phyloP scores from a whole-genome alignment of 345 rosid species.

The Bruguiera gymnorhiza region DNA sequence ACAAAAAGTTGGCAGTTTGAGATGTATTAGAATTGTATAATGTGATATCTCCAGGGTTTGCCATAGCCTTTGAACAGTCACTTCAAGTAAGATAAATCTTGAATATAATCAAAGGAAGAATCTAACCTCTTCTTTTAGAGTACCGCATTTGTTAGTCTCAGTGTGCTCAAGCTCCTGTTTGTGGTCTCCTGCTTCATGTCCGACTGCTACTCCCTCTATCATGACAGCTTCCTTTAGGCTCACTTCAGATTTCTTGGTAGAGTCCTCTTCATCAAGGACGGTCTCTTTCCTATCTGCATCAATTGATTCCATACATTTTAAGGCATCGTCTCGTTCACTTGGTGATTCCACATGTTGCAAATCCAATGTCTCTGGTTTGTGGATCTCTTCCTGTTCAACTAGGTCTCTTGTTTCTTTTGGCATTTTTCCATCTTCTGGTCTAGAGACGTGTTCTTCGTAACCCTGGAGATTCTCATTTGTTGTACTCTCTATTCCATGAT shows the following conservation, averaged over 20 bases:
- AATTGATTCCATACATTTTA: conserved; percentile 1
- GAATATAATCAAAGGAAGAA: neutral
- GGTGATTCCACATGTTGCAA: conserved; percentile 11
- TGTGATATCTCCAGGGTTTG: neutral
- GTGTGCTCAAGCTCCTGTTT: conserved; percentile 7
- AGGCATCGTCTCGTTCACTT: conserved; percentile 14
- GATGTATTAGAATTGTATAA: neutral
- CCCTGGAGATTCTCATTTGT: conserved; percentile 11
- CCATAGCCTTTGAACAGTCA: conserved; percentile 3
- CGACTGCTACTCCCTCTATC: conserved; percentile 16
- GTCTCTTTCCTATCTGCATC: too few relatives aligned
- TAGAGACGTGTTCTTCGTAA: conserved; percentile 6
- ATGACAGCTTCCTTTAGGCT: conserved; percentile 20
- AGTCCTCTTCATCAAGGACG: too few relatives aligned
- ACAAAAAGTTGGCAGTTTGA: neutral
- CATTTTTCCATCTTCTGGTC: conserved; percentile 8
- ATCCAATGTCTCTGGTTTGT: conserved; percentile 5
- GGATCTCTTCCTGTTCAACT: conserved; percentile 11
- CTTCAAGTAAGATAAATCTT: neutral
- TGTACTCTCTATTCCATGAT: conserved; percentile 9
- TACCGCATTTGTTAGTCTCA: conserved; percentile 4
- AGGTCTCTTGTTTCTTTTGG: conserved; percentile 17
- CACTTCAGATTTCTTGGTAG: conserved; percentile 9
- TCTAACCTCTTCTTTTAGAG: conserved; percentile 23
- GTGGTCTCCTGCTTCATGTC: conserved; percentile 14